These are phyloP conservation scores for Colletotrichum somersetense DNA, from an alignment of 2,329 filamentous ascomycete genomes.

Conservation along the genomic window DNA sequence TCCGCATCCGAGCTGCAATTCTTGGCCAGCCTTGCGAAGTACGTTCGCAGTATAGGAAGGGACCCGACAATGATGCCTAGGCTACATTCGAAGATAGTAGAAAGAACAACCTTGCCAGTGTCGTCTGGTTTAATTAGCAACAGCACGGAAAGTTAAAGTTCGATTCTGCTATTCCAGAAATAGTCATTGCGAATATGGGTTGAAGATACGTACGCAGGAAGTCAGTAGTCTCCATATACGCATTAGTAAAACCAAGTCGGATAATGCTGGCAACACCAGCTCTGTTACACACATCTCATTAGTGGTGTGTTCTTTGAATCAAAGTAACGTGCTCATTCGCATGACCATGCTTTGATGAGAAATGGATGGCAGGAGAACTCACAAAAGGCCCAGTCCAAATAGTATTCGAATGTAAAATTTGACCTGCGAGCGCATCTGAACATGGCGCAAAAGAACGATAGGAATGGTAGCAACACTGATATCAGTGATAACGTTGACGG, in stretches of 20 bases:
- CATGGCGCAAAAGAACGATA: slow-evolving; percentile 46
- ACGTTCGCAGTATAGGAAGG: slow-evolving; percentile 45
- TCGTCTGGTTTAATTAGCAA: not conserved
- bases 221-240: slow-evolving; percentile 7
- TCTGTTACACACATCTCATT: not conserved
- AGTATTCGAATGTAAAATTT: slow-evolving; percentile 44
- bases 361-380: not conserved
- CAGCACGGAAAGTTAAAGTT: not conserved
- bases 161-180: not conserved
- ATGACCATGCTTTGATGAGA: not conserved
- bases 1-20: slow-evolving; percentile 1
- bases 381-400: slow-evolving; percentile 45
- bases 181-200: no score
- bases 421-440: slow-evolving; percentile 46
- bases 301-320: not conserved
- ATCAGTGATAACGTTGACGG: slow-evolving; percentile 49
- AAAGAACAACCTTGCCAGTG: slow-evolving; percentile 43
- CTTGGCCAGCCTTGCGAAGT: slow-evolving; percentile 35
- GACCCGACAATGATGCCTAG: slow-evolving; percentile 46
- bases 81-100: slow-evolving; percentile 46
- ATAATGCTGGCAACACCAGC: slow-evolving; percentile 17
- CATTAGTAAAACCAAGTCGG: not conserved
- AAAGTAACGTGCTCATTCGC: not conserved
- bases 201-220: not conserved
- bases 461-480: slow-evolving; percentile 45